Percentiles rank a stretch among this genome's conserved stretches.
Evolutionary conservation across 2,329 filamentous ascomycete species (phyloP).

Genomic region (Fusarium torreyae): DNA sequence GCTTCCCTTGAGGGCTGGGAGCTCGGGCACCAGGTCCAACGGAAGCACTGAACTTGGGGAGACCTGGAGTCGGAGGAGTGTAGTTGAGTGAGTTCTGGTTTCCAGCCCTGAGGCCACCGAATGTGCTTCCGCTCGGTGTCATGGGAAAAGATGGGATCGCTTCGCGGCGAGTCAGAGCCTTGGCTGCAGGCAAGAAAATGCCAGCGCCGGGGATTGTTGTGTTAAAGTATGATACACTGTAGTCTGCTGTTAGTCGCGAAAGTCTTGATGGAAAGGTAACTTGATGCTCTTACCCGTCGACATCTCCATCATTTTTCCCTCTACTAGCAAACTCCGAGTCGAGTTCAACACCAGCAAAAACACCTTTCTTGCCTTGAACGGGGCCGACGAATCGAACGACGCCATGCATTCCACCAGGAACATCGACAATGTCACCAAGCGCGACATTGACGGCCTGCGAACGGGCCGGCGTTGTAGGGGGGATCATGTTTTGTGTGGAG

Average conservation of each 20-base stretch:
- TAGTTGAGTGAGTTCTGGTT: slow-evolving; percentile 72
- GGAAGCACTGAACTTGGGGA: slow-evolving; percentile 90
- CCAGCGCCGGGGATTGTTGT: slow-evolving; percentile 85
- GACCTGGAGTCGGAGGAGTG: slow-evolving; percentile 74
- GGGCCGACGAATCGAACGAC: slow-evolving; percentile 89
- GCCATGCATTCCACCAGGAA: slow-evolving; percentile 93
- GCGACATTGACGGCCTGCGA: slow-evolving; percentile 69
- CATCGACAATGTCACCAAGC: slow-evolving; percentile 88
- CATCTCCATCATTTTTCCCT: slow-evolving; percentile 96
- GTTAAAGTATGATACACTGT: slow-evolving; percentile 82
- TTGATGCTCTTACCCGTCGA: slow-evolving; percentile 81
- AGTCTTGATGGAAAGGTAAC: background rate
- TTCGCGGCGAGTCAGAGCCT: slow-evolving; percentile 79
- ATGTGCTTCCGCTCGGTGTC: slow-evolving; percentile 78
- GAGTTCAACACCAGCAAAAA: slow-evolving; percentile 94
- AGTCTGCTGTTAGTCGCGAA: slow-evolving; percentile 9
- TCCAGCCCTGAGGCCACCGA: slow-evolving; percentile 67
- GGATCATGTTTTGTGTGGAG: slow-evolving; percentile 62
- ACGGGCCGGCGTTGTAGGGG: slow-evolving; percentile 69
- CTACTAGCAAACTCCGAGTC: slow-evolving; percentile 82
- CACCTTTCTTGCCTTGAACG: slow-evolving; percentile 90
- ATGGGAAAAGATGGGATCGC: slow-evolving; percentile 71
- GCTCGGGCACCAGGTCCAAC: slow-evolving; percentile 79
- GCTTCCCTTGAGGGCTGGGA: slow-evolving; percentile 80
- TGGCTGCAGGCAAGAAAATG: slow-evolving; percentile 91